Percentiles rank a stretch among this genome's conserved stretches.
phyloP scores from a whole-genome alignment of 441 rosid species.

The Cnidoscolus chayamansa region DNA sequence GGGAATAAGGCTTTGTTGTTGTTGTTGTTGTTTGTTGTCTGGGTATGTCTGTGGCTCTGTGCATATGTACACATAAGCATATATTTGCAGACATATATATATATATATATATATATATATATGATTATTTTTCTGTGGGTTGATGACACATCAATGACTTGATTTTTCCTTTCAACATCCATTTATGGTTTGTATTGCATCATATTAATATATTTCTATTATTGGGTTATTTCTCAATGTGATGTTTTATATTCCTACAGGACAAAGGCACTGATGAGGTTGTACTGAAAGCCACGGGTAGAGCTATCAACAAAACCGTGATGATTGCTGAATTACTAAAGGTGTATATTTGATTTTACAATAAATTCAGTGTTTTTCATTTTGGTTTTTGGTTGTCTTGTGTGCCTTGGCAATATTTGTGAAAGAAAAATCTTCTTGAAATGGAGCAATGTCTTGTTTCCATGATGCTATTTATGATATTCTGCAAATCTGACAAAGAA shows the following conservation, averaged over 20 bases:
- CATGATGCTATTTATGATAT: background rate
- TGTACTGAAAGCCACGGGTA: conserved; percentile 77
- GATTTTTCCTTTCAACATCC: background rate
- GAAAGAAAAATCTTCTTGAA: background rate
- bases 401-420: background rate
- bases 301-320: conserved; percentile 83
- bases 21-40: too few species aligned
- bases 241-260: conserved; percentile 24
- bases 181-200: background rate
- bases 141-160: too few species aligned
- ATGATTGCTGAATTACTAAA: conserved; percentile 71
- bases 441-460: background rate
- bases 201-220: background rate
- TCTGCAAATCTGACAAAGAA: background rate
- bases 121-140: background rate
- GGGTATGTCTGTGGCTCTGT: too few species aligned
- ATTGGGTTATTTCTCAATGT: background rate
- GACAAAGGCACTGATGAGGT: conserved; percentile 62
- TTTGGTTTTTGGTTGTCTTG: background rate
- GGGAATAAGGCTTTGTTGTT: too few species aligned
- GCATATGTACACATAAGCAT: background rate
- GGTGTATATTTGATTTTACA: conserved; percentile 31
- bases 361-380: background rate
- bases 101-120: too few species aligned
- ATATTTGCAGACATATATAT: too few species aligned